A percentile compares a stretch with the other conserved stretches of the same genome.
Evolutionary conservation across 495 filamentous ascomycete species (phyloP).

Genomic region (Podospora conica): DNA sequence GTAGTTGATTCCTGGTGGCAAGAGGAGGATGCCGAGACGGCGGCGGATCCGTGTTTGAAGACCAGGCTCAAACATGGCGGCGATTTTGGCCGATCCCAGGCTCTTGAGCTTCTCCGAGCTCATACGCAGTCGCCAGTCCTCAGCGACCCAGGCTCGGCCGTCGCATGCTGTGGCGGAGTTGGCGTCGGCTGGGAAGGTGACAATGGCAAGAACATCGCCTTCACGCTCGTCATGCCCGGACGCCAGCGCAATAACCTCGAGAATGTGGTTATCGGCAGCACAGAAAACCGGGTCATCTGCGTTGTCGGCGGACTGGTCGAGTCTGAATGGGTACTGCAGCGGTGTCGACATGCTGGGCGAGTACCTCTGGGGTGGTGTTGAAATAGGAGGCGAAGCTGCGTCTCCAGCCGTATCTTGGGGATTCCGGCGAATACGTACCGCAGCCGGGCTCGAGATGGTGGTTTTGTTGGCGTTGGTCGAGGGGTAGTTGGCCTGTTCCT

Average conservation of each 20-base stretch:
- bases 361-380: too few relatives aligned
- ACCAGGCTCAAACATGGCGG: constrained; percentile 40
- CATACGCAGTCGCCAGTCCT: constrained; percentile 34
- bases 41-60: constrained; percentile 29
- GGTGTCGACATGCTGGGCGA: too few relatives aligned
- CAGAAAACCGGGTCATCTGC: background rate
- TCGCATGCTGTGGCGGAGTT: background rate
- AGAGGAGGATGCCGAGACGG: constrained; percentile 21
- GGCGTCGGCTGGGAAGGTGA: constrained; percentile 41
- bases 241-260: constrained; percentile 14
- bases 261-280: constrained; percentile 20
- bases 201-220: constrained; percentile 51
- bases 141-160: constrained; percentile 14
- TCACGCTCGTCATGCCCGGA: constrained; percentile 30
- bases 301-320: background rate
- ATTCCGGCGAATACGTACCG: background rate
- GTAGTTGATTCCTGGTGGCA: constrained; percentile 46
- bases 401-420: too few relatives aligned
- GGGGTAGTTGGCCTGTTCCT: background rate
- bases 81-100: constrained; percentile 46
- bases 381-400: too few relatives aligned
- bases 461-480: background rate
- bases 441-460: background rate
- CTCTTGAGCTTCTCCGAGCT: constrained; percentile 41
- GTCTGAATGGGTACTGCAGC: background rate